phyloP scores from a whole-genome alignment of 768 basidiomycete genomes.

The Pholiota conissans region DNA sequence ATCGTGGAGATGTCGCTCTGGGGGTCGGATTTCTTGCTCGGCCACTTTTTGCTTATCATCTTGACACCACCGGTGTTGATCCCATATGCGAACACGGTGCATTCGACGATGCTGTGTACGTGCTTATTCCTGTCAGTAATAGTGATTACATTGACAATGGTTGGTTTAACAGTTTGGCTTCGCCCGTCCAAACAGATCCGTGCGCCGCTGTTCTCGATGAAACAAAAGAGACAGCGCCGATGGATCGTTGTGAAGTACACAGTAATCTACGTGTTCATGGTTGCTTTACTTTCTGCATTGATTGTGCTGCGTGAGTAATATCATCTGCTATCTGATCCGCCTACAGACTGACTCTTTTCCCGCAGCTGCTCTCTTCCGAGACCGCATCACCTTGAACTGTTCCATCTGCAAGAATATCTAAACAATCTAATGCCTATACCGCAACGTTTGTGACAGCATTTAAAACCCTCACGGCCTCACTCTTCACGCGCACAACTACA shows the following conservation, averaged over 20 bases:
- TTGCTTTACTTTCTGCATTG: slow-evolving; percentile 77
- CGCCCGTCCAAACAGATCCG: slow-evolving; percentile 94
- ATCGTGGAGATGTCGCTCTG: slow-evolving; percentile 97
- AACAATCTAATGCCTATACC: slow-evolving; percentile 41
- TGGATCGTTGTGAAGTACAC: slow-evolving; percentile 94
- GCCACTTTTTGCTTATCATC: slow-evolving; percentile 82
- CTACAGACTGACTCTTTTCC: slow-evolving; percentile 9
- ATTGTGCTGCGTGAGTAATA: slow-evolving; percentile 73
- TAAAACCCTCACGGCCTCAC: slow-evolving; percentile 20
- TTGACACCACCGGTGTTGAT: slow-evolving; percentile 83
- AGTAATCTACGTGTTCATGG: slow-evolving; percentile 74
- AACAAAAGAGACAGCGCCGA: slow-evolving; percentile 88
- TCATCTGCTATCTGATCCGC: background rate
- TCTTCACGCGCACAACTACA: slow-evolving; percentile 15
- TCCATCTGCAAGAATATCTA: slow-evolving; percentile 85
- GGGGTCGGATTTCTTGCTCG: slow-evolving; percentile 92
- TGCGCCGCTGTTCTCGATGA: slow-evolving; percentile 89
- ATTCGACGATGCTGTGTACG: slow-evolving; percentile 92
- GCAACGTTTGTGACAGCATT: slow-evolving; percentile 18
- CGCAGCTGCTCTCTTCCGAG: slow-evolving; percentile 78
- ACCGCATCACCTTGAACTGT: slow-evolving; percentile 76
- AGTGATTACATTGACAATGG: background rate
- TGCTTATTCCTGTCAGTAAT: slow-evolving; percentile 16
- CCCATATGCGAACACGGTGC: slow-evolving; percentile 84
- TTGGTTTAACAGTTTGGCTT: slow-evolving; percentile 73